phyloP scores from a whole-genome alignment of 305 asterid genomes.

The Solanum chacoense region DNA sequence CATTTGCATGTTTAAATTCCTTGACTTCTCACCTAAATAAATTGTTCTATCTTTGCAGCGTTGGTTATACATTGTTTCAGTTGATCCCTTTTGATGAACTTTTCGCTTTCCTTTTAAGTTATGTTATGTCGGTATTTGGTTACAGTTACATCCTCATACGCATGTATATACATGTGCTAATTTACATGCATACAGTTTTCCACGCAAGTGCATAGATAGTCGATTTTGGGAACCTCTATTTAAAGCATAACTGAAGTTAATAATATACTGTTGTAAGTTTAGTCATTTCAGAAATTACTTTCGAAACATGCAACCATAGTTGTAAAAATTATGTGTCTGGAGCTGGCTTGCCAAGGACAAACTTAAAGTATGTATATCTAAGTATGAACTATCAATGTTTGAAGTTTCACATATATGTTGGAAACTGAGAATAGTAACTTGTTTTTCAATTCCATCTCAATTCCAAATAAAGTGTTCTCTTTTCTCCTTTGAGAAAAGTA shows the following conservation, averaged over 20 bases:
- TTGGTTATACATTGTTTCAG: not conserved
- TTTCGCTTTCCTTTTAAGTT: not conserved
- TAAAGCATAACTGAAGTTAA: not conserved
- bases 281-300: not conserved
- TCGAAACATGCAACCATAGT: not conserved
- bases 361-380: not conserved
- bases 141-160: not conserved
- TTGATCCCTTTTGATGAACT: not conserved
- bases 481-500: not conserved
- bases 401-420: not conserved
- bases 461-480: not conserved
- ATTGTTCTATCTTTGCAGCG: not conserved
- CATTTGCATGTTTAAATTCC: not conserved
- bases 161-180: not conserved
- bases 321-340: not conserved
- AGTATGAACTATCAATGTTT: not conserved
- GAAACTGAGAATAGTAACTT: not conserved
- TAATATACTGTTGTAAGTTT: not conserved
- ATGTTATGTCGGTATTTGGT: not conserved
- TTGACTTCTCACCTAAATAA: not conserved
- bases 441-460: not conserved
- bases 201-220: not conserved
- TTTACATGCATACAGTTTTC: not conserved
- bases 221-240: not conserved
- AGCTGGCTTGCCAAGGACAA: not conserved